Conservation (phyloP, 1,284 basidiomycete species). For the Malassezia arunalokei region DNA sequence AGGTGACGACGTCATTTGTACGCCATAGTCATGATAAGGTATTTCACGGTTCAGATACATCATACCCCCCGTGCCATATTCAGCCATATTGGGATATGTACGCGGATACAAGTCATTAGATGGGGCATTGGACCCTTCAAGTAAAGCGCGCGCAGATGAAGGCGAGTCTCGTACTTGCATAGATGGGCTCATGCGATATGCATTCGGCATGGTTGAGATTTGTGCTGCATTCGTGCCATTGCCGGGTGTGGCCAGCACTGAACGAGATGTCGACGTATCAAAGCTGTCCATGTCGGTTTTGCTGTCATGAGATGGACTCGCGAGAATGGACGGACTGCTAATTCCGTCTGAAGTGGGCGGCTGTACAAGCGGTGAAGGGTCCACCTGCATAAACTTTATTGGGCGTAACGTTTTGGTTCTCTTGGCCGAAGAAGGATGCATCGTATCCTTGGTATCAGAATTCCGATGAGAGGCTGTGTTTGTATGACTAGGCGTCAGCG, state of each 20-base stretch:
- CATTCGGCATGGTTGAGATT: background rate
- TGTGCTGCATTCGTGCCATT: background rate
- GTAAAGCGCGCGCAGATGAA: slow-evolving; percentile 14
- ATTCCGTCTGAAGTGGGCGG: background rate
- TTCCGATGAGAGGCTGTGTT: background rate
- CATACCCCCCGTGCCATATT: background rate
- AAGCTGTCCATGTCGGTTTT: slow-evolving; percentile 14
- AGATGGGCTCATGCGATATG: background rate
- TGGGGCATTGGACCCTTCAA: background rate
- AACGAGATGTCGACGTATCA: slow-evolving; percentile 10
- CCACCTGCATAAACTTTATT: background rate
- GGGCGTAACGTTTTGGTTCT: slow-evolving; percentile 6
- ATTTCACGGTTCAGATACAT: slow-evolving; percentile 4
- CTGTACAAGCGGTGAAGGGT: background rate
- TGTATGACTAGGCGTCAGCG: background rate
- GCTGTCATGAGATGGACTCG: background rate
- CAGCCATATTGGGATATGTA: background rate
- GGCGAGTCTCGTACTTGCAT: slow-evolving; percentile 17
- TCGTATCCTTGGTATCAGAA: background rate
- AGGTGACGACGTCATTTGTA: slow-evolving; percentile 4
- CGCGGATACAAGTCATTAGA: background rate
- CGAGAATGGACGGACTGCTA: background rate
- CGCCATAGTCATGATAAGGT: background rate
- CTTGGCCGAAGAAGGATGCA: slow-evolving; percentile 1
- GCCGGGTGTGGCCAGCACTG: slow-evolving; percentile 22